phyloP scores from a whole-genome alignment of 1,284 basidiomycete genomes.

The Phaffia rhodozyma region DNA sequence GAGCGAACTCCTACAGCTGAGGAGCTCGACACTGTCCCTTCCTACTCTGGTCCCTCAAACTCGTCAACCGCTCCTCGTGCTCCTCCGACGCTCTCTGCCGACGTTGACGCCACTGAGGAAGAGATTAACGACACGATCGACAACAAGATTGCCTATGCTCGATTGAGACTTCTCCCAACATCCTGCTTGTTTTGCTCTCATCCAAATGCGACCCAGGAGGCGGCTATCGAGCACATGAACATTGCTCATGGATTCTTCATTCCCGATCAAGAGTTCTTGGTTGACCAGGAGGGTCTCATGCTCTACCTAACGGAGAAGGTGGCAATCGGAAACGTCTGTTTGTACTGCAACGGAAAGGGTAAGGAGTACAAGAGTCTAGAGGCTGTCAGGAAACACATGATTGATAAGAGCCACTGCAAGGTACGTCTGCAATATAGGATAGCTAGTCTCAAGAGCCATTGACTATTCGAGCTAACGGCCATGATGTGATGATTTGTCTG shows the following conservation, averaged over 20 bases:
- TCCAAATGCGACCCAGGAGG: slow-evolving; percentile 33
- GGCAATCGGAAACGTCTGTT: slow-evolving; percentile 80
- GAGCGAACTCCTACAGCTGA: neutral
- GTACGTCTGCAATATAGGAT: slow-evolving; percentile 22
- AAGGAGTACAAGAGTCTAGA: slow-evolving; percentile 66
- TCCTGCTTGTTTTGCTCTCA: slow-evolving; percentile 80
- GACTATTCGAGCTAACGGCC: neutral
- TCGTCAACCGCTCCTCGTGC: slow-evolving; percentile 12
- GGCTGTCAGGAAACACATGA: slow-evolving; percentile 84
- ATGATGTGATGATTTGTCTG: neutral
- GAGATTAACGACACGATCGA: slow-evolving; percentile 52
- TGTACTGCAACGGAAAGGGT: slow-evolving; percentile 72
- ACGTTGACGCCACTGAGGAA: slow-evolving; percentile 42
- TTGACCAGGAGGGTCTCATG: slow-evolving; percentile 71
- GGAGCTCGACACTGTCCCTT: neutral
- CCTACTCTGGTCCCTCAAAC: neutral
- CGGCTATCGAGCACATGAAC: slow-evolving; percentile 80
- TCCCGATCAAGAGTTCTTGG: slow-evolving; percentile 82
- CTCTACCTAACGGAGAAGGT: slow-evolving; percentile 87
- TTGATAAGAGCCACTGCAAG: slow-evolving; percentile 91
- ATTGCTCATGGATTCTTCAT: slow-evolving; percentile 84
- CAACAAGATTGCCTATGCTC: slow-evolving; percentile 62
- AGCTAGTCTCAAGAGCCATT: neutral
- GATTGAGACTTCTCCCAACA: slow-evolving; percentile 48
- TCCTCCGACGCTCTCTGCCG: slow-evolving; percentile 24